Base-by-base conservation (phyloP, 345 rosid species). In the Cochlearia excelsa region DNA sequence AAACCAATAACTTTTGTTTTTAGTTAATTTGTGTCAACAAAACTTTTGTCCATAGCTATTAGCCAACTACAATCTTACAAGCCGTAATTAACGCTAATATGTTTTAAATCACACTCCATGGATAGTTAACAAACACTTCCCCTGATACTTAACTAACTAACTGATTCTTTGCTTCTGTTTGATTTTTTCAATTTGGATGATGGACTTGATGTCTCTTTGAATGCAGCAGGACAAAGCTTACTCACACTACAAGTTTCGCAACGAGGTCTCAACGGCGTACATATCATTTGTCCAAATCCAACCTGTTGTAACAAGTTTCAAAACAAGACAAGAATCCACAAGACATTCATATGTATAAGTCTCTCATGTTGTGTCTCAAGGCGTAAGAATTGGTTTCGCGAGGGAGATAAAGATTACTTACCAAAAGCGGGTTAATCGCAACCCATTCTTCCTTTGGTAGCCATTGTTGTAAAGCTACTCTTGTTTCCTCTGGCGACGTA, bases 391-490 rank as follows among this genome's bases (percentile, higher is more conserved):
- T 41, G 56, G 57, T 16, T 16, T 16, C n/a, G 23, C 23, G 23
- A 16, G 23, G 23, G 23, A 16, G 23, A 16, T 30, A 65, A 26
- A 6, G 6, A 51, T 50, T 50, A 58, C 77, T 26, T 70, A 88
- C 98, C 95, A 88, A 56, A 55, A 89, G 97, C 60, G 95, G 97
- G 67, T 92, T 93, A 65, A 93, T 83, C 30, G 90, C 86, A 48
- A 79, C 85, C 97, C 94, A 89, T 68, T 89, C 95, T 61, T 86
- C 94, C 73, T 85, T 93, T 9, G 97, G 99, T 73, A 93, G 92
- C 99, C 99, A 93, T 26, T 69, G 80, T 51, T 93, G 94, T 75
- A 93, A 66, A 9, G 90, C 91, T 58, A 72, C 86, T 81, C 99
- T 83, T 61, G 99, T 93, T 82, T 85, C 81, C 80, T 93, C 95